Percentiles rank a stretch among this genome's conserved stretches.
phyloP scores from a whole-genome alignment of 495 filamentous ascomycete genomes.

The Neurospora sublineolata region DNA sequence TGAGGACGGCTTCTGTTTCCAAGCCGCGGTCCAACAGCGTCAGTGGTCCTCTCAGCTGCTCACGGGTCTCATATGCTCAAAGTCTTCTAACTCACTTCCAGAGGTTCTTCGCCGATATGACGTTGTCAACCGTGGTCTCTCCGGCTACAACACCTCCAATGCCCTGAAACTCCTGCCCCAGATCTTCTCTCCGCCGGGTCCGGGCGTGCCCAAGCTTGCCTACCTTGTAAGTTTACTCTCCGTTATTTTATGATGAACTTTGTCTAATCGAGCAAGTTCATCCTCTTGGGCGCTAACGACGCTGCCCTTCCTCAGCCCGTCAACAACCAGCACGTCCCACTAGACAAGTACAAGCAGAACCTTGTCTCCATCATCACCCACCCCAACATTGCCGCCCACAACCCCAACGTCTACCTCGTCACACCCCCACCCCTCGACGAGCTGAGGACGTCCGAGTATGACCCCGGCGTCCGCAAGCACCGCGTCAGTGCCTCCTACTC shows the following conservation, averaged over 20 bases:
- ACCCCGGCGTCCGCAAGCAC: conserved; percentile 47
- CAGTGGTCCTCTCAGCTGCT: conserved; percentile 3
- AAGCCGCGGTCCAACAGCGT: conserved; percentile 62
- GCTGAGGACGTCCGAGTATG: conserved; percentile 46
- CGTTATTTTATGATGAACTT: neutral
- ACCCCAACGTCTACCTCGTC: conserved; percentile 60
- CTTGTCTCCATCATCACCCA: conserved; percentile 58
- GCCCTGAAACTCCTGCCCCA: conserved; percentile 29
- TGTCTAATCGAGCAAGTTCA: conserved; percentile 28
- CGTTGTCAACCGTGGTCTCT: conserved; percentile 39
- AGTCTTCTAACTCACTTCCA: conserved; percentile 9
- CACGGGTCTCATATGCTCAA: neutral
- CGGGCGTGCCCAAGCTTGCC: conserved; percentile 40
- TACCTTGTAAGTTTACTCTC: conserved; percentile 47
- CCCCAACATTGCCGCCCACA: conserved; percentile 53
- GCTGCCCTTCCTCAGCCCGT: conserved; percentile 47
- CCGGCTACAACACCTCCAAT: conserved; percentile 39
- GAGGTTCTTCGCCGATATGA: conserved; percentile 33
- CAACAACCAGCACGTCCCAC: conserved; percentile 59
- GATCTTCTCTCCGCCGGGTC: conserved; percentile 34
- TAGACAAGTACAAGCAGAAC: conserved; percentile 61
- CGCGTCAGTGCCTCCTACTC: conserved; percentile 58
- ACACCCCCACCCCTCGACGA: conserved; percentile 76
- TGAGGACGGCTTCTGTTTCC: conserved; percentile 56
- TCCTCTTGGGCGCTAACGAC: conserved; percentile 87